These are phyloP conservation scores for Lavandula angustifolia DNA, from an alignment of 257 asterid species.

Conservation along the genomic window DNA sequence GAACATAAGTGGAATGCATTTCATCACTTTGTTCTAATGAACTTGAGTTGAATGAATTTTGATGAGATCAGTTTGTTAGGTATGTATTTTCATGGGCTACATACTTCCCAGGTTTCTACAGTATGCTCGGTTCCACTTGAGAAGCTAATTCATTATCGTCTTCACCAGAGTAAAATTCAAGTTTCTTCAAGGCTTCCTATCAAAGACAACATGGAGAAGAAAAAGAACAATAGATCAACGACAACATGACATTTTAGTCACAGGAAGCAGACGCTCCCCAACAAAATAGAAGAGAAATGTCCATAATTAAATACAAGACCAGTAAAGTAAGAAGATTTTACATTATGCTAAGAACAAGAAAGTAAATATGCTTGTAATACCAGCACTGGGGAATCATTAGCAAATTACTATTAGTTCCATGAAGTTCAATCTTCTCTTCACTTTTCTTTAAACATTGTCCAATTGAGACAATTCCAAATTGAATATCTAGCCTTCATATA, in stretches of 20 bases:
- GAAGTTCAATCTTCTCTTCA: neutral
- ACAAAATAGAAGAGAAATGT: neutral
- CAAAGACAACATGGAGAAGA: constrained; percentile 22
- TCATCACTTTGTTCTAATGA: neutral
- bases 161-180: constrained; percentile 93
- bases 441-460: neutral
- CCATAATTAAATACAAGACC: neutral
- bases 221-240: neutral
- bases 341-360: neutral
- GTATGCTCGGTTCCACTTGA: constrained; percentile 85
- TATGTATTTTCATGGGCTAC: constrained; percentile 26
- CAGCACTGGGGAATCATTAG: neutral
- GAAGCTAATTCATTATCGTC: constrained; percentile 87
- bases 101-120: constrained; percentile 95
- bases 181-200: constrained; percentile 75
- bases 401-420: neutral
- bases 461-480: neutral
- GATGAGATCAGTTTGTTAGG: constrained; percentile 1
- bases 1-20: constrained; percentile 8
- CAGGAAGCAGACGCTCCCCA: neutral
- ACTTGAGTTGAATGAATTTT: constrained; percentile 2
- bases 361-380: neutral
- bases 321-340: neutral
- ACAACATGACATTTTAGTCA: neutral
- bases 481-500: neutral